Evolutionary conservation across 148 eudicot genomes (phyloP).

Genomic region (Dianthus caryophyllus): DNA sequence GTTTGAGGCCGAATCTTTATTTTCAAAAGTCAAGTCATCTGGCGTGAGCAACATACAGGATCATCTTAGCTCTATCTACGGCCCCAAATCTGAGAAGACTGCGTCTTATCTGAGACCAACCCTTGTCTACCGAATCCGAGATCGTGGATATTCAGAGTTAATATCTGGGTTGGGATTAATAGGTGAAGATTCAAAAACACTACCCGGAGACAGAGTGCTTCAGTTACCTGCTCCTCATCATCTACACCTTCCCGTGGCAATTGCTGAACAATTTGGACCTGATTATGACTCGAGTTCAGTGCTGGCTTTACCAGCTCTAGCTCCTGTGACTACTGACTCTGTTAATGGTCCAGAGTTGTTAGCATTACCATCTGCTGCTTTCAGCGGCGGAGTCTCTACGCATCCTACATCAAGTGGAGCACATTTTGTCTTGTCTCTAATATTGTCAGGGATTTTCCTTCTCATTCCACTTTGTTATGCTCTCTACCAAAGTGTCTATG

Average conservation of each 20-base stretch:
- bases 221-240: constrained; percentile 35
- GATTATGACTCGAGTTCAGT: constrained; percentile 18
- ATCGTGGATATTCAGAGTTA: constrained; percentile 36
- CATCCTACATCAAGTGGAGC: constrained; percentile 12
- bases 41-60: constrained; percentile 24
- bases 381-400: background rate
- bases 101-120: constrained; percentile 33
- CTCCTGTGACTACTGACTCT: constrained; percentile 14
- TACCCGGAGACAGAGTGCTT: constrained; percentile 33
- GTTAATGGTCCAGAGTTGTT: constrained; percentile 15
- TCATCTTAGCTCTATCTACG: constrained; percentile 23
- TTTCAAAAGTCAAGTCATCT: constrained; percentile 32
- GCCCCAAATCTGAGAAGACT: constrained; percentile 15
- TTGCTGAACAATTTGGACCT: constrained; percentile 11
- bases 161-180: constrained; percentile 20
- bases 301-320: constrained; percentile 30
- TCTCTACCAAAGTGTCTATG: constrained; percentile 21
- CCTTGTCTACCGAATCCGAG: constrained; percentile 44
- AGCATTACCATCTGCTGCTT: constrained; percentile 24
- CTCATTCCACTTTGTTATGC: constrained; percentile 26
- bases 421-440: constrained; percentile 19
- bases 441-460: constrained; percentile 24
- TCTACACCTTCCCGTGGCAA: constrained; percentile 10
- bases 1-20: constrained; percentile 42
- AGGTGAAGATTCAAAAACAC: constrained; percentile 24